Evolutionary conservation across 352 stramenopile genomes (phyloP), one percentile per base, ranked within the genome.

Genomic region (Pythium phragmiticola): DNA sequence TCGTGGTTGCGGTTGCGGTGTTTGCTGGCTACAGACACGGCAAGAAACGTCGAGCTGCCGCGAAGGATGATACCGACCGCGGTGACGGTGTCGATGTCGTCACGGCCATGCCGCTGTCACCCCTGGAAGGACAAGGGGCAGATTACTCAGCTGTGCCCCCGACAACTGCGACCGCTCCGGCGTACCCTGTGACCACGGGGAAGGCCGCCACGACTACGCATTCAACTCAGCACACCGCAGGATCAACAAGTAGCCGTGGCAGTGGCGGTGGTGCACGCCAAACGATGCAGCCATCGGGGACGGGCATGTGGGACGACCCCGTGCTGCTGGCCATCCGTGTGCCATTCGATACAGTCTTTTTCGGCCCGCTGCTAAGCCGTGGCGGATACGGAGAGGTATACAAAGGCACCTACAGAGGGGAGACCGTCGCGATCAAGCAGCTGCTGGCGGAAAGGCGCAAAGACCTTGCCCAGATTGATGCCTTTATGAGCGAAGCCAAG

Each of bases 361-460:
- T 65, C 16, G 58, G 54, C 7, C n/a, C 39, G 19, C 13, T 55
- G 14, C 28, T 69, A 36, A 65, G 48, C 28, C 58, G 58, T 7
- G 58, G 58, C 30, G 58, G 47, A 7, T 65, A 58, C 17, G 58
- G 77, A 21, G 70, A 79, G 41, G 67, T 87, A 0, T 87, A 72
- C 45, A 34, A 28, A 3, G 77, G 70, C 39, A 72, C 59, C 7
- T 77, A 81, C 56, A 57, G 66, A 21, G 58, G 63, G 8, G 60
- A 65, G 6, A 41, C 49, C 11, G 69, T 87, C 13, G 77, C 72
- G 7, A 63, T 87, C 42, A 87, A 87, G 63, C 75, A 75, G 39
- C 70, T 87, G 8, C 53, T 64, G 11, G 43, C 63, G 7, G 76
- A 75, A 19, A 42, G 37, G 7, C 65, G 76, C 34, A 63, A 59